These are phyloP conservation scores for Saksenaea oblongispora DNA, from an alignment of 371 early-diverging fungal genomes.

Conservation along the genomic window DNA sequence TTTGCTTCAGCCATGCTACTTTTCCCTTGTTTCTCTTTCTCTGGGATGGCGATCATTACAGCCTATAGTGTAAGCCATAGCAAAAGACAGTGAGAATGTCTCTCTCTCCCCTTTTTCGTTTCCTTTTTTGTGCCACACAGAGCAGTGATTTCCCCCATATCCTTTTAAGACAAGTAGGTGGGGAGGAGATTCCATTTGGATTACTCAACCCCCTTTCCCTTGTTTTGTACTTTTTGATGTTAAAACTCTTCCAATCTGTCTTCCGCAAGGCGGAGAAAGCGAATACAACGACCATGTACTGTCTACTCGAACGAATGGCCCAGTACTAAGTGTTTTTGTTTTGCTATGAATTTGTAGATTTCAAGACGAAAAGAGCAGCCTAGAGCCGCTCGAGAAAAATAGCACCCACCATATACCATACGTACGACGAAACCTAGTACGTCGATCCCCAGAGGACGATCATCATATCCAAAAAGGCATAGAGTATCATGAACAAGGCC, in stretches of 20 bases:
- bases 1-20: no score
- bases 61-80: no score
- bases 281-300: neutral
- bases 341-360: neutral
- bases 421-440: slow-evolving; percentile 1
- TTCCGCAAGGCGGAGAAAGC: neutral
- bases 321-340: no score
- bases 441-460: slow-evolving; percentile 16
- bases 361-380: neutral
- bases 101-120: neutral
- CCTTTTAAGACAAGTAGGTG: neutral
- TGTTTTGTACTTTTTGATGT: neutral
- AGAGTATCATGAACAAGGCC: slow-evolving; percentile 69
- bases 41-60: no score
- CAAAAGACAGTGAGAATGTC: no score
- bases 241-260: neutral
- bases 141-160: neutral
- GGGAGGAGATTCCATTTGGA: neutral
- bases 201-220: neutral
- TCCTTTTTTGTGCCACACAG: neutral
- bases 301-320: neutral
- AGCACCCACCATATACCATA: neutral
- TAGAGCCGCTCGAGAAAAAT: neutral
- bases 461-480: slow-evolving; percentile 55
- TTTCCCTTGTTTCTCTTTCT: no score